These are phyloP conservation scores for Nemania bipapillata DNA, from an alignment of 2,329 filamentous ascomycete species.

Conservation along the genomic window DNA sequence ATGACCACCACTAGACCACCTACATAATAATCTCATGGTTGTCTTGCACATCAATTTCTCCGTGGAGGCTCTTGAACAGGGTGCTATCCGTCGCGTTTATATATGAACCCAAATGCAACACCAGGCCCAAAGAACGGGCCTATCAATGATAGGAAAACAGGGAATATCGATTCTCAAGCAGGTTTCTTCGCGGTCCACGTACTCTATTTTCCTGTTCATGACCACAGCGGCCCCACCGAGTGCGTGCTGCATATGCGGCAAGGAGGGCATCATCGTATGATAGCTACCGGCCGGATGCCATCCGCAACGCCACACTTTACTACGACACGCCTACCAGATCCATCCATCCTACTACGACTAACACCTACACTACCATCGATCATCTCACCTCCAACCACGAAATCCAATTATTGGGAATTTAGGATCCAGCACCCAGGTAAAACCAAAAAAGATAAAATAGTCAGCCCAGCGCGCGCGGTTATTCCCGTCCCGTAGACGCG, in stretches of 20 bases:
- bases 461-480: not conserved
- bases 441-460: too few species aligned
- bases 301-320: not conserved
- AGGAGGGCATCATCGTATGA: not conserved
- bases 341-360: too few species aligned
- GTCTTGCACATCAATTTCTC: not conserved
- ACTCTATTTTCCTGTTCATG: not conserved
- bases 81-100: not conserved
- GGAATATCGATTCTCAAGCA: not conserved
- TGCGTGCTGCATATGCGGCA: not conserved
- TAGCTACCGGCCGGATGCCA: not conserved
- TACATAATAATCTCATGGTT: constrained; percentile 21
- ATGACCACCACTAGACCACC: constrained; percentile 19
- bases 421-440: not conserved
- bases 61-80: not conserved
- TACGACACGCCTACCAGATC: too few species aligned
- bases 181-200: not conserved
- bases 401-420: not conserved
- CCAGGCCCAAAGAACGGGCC: not conserved
- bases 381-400: not conserved
- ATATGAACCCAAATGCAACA: not conserved
- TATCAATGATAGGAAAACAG: not conserved
- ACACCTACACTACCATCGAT: not conserved
- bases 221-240: not conserved
- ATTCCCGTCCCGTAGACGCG: not conserved